Percentiles rank a stretch among this genome's conserved stretches.
These are phyloP conservation scores for Epithele typhae DNA, from an alignment of 768 basidiomycete species.

Conservation along the genomic window DNA sequence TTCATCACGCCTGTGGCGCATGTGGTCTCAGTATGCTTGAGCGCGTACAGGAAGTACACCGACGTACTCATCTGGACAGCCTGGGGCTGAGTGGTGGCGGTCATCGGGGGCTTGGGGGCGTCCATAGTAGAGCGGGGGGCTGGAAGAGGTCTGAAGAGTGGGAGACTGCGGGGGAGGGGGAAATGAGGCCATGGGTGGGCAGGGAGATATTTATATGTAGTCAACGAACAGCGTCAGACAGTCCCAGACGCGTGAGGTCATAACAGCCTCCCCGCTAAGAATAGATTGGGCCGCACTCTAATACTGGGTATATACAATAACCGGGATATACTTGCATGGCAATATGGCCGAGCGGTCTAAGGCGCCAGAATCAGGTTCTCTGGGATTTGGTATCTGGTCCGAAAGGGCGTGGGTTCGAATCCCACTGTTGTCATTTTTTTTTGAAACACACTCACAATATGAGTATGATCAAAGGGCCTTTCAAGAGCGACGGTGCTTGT, in stretches of 20 bases:
- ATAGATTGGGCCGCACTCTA: background rate
- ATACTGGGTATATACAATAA: too few relatives aligned
- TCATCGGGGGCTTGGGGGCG: constrained; percentile 24
- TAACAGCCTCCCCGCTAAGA: constrained; percentile 1
- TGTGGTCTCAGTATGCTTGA: background rate
- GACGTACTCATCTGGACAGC: constrained; percentile 62
- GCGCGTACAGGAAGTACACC: background rate
- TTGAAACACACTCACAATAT: too few relatives aligned
- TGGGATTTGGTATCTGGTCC: constrained; percentile 31
- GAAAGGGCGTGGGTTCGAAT: constrained; percentile 51
- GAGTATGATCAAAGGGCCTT: too few relatives aligned
- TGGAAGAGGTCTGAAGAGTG: background rate
- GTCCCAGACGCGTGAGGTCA: constrained; percentile 9
- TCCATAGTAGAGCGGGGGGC: constrained; percentile 22
- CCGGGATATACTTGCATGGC: too few relatives aligned
- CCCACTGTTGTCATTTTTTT: constrained; percentile 30
- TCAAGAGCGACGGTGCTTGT: too few relatives aligned
- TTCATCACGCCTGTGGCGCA: constrained; percentile 42
- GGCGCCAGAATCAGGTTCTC: constrained; percentile 16
- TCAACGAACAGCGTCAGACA: too few relatives aligned
- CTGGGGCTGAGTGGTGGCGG: constrained; percentile 51
- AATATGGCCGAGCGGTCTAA: constrained; percentile 20
- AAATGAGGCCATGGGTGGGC: background rate
- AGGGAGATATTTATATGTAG: background rate
- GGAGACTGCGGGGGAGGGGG: background rate